Base-by-base conservation (phyloP, 192 early-diverging fungal species). In the Backusella tarrabulga region DNA sequence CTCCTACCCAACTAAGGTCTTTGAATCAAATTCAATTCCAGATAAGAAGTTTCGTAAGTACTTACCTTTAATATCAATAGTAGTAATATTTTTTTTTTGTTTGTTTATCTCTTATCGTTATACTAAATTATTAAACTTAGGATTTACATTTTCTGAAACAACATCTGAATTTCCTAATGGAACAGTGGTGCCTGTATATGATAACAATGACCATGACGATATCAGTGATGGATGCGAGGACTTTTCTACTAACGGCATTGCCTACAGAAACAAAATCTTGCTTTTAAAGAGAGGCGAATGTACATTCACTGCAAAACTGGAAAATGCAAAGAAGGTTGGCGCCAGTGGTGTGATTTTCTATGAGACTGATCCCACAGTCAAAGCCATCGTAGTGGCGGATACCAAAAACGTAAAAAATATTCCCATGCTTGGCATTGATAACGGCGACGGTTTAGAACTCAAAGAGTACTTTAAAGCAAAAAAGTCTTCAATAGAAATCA, bases 251-350 rank as follows among this genome's bases (percentile, higher is more conserved):
- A 90, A 89, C 54, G 63, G 85, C 71, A 52, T 50, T 0, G 69
- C 73, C 66, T 77, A 90, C 29, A 78, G 71, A 0, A 83, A 84
- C 2, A 87, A 90, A 72, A 86, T 91, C 19, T 79, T 85, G n/a
- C 72, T 95, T 35, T 81, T 93, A 42, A 86, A 86, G 41, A 90
- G 93, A 50, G 93, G 93, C 4, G 82, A 78, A 19, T 95, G 93
- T 46, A 84, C 79, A 0, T 92, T 93, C 79, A 83, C 78, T 7
- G 72, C 81, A 44, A 95, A 95, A 83, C 68, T 88, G 0, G 66
- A 67, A 1, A 77, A 87, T 68, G 92, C 90, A 1, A 82, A 83
- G 32, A 67, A 34, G 5, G 89, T 87, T 3, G 90, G 90, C 21
- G 93, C 93, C 0, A 79, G 83, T 17, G 92, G 84, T 42, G 86